Evolutionary conservation across 305 asterid genomes (phyloP), one percentile per base, ranked within the genome.

Genomic region (Solanum aculeatissimum): DNA sequence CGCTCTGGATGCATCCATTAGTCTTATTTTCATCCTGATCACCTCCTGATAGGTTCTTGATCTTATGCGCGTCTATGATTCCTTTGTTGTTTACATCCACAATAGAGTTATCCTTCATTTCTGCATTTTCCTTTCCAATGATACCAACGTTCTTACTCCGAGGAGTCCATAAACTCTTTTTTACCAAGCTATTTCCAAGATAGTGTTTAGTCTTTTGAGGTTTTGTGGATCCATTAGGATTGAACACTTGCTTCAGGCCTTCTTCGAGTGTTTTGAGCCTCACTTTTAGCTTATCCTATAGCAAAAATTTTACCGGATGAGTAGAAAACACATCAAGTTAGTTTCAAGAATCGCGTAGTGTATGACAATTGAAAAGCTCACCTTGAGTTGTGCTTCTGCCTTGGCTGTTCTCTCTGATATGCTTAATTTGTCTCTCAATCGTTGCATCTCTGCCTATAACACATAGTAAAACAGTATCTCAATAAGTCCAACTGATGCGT

Each of bases 341-440:
- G 21, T 9, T 60, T 9, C 84, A 81, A 40, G 57, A 0, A 58
- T 80, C 19, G 51, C 35, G 18, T 72, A 51, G 45, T 19, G 53
- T 3, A 57, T 19, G 60, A 27, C 1, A 79, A 29, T 16, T 29
- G 27, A 42, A 43, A 85, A 81, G 35, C 79, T 87, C 86, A 96
- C 99, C 93, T 97, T 95, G 78, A 92, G 84, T 85, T 91, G 98
- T 13, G 98, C 93, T 92, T 95, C 98, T 29, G 94, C 96, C 91
- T 88, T 93, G 3, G 92, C 92, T 55, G 98, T 90, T 89, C 97
- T 92, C 84, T 97, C 97, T 23, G 98, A 91, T 86, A 90, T 88
- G 58, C 84, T 88, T 77, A 95, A 80, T 88, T 97, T 97, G 88
- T 95, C 97, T 85, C 91, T 89, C 23, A 95, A 81, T 80, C 95